Conservation (phyloP, 257 asterid species). For the Solanum appendiculatum region DNA sequence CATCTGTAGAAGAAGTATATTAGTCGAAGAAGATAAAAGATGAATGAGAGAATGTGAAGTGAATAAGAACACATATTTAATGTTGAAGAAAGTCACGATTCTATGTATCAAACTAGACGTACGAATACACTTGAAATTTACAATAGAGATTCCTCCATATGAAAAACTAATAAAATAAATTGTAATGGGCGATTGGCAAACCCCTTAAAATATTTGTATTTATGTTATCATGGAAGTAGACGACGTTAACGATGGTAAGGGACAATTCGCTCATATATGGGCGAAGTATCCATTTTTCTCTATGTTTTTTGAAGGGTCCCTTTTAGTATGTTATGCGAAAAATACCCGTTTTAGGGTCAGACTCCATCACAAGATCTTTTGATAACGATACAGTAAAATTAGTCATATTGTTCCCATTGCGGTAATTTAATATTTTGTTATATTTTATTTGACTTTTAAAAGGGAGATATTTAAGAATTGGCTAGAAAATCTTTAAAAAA, state of each 20-base stretch:
- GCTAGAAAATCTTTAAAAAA: not conserved
- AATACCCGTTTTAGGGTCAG: not conserved
- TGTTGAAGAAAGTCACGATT: not conserved
- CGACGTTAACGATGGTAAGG: too few relatives aligned
- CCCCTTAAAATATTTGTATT: too few relatives aligned
- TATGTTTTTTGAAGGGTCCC: too few relatives aligned
- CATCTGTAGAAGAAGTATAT: not conserved
- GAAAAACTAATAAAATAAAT: too few relatives aligned
- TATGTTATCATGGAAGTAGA: too few relatives aligned
- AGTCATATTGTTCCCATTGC: not conserved
- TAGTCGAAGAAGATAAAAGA: not conserved
- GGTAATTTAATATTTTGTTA: not conserved
- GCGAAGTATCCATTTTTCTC: too few relatives aligned
- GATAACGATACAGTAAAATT: not conserved
- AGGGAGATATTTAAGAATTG: not conserved
- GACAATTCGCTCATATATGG: too few relatives aligned
- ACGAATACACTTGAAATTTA: too few relatives aligned
- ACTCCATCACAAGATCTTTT: not conserved
- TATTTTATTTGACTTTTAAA: not conserved
- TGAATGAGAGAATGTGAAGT: not conserved
- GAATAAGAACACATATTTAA: not conserved
- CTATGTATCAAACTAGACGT: not conserved
- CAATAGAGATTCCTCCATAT: too few relatives aligned
- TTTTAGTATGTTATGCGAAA: too few relatives aligned
- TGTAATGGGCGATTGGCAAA: too few relatives aligned